Conservation (phyloP, 2,329 filamentous ascomycete species). For the Monosporascus ibericus region DNA sequence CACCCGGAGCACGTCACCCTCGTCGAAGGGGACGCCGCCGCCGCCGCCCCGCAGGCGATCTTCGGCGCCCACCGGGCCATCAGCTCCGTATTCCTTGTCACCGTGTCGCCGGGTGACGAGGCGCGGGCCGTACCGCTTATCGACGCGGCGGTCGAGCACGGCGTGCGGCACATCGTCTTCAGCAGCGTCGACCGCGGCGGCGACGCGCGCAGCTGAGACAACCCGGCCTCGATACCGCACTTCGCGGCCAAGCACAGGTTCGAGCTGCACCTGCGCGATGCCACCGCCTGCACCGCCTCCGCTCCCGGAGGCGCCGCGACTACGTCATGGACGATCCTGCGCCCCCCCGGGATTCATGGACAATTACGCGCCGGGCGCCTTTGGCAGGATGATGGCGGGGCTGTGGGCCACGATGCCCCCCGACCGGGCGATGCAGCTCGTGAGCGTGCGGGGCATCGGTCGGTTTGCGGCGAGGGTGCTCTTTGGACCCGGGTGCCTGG, state of each 20-base stretch:
- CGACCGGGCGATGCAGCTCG: slow-evolving; percentile 31
- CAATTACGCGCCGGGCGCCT: slow-evolving; percentile 32
- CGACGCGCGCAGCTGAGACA: slow-evolving; percentile 39
- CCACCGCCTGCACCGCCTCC: slow-evolving; percentile 26
- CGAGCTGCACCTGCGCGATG: slow-evolving; percentile 52
- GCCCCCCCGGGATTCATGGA: slow-evolving; percentile 59
- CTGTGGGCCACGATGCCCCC: slow-evolving; percentile 24
- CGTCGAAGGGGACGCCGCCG: slow-evolving; percentile 47
- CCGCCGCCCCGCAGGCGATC: slow-evolving; percentile 28
- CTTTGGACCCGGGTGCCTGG: slow-evolving; percentile 28
- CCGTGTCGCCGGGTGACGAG: slow-evolving; percentile 30
- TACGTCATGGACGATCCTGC: slow-evolving; percentile 49
- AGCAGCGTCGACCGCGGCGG: slow-evolving; percentile 59
- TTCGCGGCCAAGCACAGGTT: slow-evolving; percentile 57
- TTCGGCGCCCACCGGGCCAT: no score
- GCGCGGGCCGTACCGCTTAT: slow-evolving; percentile 53
- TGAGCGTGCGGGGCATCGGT: slow-evolving; percentile 38
- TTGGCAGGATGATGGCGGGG: slow-evolving; percentile 29
- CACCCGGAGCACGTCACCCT: slow-evolving; percentile 32
- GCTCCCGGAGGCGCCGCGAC: slow-evolving; percentile 32
- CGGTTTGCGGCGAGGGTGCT: slow-evolving; percentile 41
- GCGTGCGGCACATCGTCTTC: slow-evolving; percentile 58
- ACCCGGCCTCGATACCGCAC: slow-evolving; percentile 52
- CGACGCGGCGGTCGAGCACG: slow-evolving; percentile 48
- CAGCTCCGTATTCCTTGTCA: slow-evolving; percentile 37